Conservation (phyloP, 108 stramenopile species). For the Cyclostephanos tholiformis region DNA sequence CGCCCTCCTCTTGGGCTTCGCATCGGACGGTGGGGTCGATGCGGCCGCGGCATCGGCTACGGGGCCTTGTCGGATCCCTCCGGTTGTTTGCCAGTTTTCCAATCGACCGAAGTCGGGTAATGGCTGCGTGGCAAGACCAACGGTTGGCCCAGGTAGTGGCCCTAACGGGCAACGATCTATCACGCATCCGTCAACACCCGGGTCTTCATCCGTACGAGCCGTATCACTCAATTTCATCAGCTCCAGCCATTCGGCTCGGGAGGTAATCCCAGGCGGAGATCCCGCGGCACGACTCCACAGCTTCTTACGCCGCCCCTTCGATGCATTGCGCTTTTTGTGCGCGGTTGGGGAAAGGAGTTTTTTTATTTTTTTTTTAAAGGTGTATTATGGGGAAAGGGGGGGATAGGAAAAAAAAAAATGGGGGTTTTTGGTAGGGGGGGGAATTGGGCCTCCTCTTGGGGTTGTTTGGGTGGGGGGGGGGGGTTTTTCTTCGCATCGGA, state of each 20-base stretch:
- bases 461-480: too few species aligned
- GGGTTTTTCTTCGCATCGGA: neutral
- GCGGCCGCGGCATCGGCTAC: neutral
- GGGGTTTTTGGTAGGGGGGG: too few species aligned
- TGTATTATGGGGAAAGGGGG: too few species aligned
- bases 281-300: slow-evolving; percentile 40
- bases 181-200: slow-evolving; percentile 2
- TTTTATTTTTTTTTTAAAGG: too few species aligned
- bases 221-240: slow-evolving; percentile 29
- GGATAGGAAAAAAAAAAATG: too few species aligned
- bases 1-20: slow-evolving; percentile 24
- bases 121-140: slow-evolving; percentile 5
- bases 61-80: slow-evolving; percentile 71
- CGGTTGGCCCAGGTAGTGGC: slow-evolving; percentile 36
- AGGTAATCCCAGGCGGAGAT: slow-evolving; percentile 32
- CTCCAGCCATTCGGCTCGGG: slow-evolving; percentile 41
- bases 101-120: slow-evolving; percentile 21
- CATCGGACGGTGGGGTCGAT: neutral
- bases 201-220: neutral
- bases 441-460: slow-evolving; percentile 36
- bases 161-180: slow-evolving; percentile 9
- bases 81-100: slow-evolving; percentile 52
- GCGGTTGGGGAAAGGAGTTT: too few species aligned
- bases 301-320: slow-evolving; percentile 38
- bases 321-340: slow-evolving; percentile 48